A percentile compares a stretch with the other conserved stretches of the same genome.
phyloP scores from a whole-genome alignment of 1,284 basidiomycete species.

The Ceratobasidium sp. region DNA sequence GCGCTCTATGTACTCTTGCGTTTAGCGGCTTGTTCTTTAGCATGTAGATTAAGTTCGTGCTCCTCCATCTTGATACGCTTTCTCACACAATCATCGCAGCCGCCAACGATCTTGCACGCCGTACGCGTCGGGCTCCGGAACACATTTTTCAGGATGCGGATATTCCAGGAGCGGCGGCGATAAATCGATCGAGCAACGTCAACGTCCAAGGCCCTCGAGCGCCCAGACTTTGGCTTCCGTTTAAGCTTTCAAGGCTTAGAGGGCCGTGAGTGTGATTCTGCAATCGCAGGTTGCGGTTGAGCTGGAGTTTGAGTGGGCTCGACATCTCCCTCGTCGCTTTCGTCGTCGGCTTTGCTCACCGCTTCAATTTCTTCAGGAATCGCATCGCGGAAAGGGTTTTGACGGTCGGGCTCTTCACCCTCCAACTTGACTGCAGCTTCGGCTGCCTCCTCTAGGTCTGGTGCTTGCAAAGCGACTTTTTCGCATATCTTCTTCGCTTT shows the following conservation, averaged over 20 bases:
- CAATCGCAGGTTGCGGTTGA: not conserved
- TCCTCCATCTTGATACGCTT: not conserved
- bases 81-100: slow-evolving; percentile 8
- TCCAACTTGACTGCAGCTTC: not conserved
- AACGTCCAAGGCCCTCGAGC: slow-evolving; percentile 1
- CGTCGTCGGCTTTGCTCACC: not conserved
- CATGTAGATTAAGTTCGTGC: not conserved
- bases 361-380: not conserved
- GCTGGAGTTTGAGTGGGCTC: not conserved
- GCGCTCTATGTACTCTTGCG: not conserved
- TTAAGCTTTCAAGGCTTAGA: not conserved
- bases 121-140: not conserved
- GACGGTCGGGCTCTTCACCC: not conserved
- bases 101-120: not conserved
- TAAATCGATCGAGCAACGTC: slow-evolving; percentile 5
- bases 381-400: not conserved
- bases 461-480: not conserved
- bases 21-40: not conserved
- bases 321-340: not conserved
- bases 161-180: not conserved
- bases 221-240: not conserved
- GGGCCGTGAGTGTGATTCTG: not conserved
- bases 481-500: not conserved
- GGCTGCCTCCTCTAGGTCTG: not conserved
- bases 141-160: not conserved